Base-by-base conservation (phyloP, 176 grass and related monocot genomes). In the Bromus sterilis region DNA sequence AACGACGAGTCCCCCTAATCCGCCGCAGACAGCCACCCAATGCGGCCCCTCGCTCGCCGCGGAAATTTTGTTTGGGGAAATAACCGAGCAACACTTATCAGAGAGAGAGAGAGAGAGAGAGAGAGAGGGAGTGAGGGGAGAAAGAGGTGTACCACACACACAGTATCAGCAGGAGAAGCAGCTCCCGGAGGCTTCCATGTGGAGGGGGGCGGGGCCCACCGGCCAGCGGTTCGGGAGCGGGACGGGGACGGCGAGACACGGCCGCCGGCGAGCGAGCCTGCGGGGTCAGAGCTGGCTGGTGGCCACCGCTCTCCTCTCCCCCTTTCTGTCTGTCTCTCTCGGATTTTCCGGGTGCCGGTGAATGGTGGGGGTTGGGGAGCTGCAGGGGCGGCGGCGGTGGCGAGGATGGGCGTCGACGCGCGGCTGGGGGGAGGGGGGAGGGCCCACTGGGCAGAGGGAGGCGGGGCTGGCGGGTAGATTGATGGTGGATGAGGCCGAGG, bases 91-190 rank as follows among this genome's bases (percentile, higher is more conserved):
- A 31, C 24, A 9, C 26, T 15, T 10, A 4, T 32, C 3, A 56
- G 48, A 11, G 16, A 26, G 66, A 2, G 35, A 60, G 35, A 62
- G 36, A 15, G 75, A 14, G 39, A 11, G 48, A 36, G 70, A 6
- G 24, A 29, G 18, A 24, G 48, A 20, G 59, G 2, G 65, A 20
- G 58, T 8, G 16, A 10, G 68, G 20, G 31, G 33, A n/a, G n/a
- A n/a, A n/a, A n/a, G n/a, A n/a, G n/a, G n/a, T n/a, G n/a, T n/a
- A n/a, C 64, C 78, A 72, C 87, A 80, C 79, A 46, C 12, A 26
- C 79, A 60, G 67, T 57, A 40, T 79, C 55, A 60, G 36, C 42
- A 31, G 33, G 39, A 44, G 36, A 74, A 73, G 80, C n/a, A 66
- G 57, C 78, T 53, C 4, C 18, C 8, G 34, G 78, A 82, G 12